These are phyloP conservation scores for Pleurozium schreberi DNA, from an alignment of 225 moss, liverwort and hornwort species.

Conservation along the genomic window DNA sequence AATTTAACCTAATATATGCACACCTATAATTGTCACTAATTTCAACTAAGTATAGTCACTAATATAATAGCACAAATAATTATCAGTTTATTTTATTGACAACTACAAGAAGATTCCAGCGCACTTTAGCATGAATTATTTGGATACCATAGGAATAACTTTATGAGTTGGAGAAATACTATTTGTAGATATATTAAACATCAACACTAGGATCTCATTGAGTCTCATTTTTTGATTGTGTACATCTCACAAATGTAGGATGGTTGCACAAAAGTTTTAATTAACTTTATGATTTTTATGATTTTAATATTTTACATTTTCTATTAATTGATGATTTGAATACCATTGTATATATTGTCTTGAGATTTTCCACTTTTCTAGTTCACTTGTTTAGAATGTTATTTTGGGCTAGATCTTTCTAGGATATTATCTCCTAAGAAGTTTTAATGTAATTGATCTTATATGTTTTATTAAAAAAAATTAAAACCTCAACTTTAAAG, in stretches of 20 bases:
- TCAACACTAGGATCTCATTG: neutral
- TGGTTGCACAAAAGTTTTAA: neutral
- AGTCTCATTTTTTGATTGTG: neutral
- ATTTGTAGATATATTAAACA: rapidly evolving
- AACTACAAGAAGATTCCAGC: neutral
- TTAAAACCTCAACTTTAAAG: neutral
- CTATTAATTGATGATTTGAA: neutral
- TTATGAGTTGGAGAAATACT: neutral
- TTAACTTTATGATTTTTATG: rapidly evolving
- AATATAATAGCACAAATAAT: neutral
- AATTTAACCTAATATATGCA: no score
- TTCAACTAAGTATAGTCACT: neutral
- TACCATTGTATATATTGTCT: neutral
- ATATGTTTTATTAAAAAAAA: neutral
- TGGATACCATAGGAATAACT: neutral
- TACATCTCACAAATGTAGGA: neutral
- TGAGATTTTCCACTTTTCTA: neutral
- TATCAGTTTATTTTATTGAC: neutral
- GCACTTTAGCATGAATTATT: neutral
- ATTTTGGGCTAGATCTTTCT: neutral
- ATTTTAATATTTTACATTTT: no score
- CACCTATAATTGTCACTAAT: neutral
- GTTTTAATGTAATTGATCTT: neutral
- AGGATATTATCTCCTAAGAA: neutral
- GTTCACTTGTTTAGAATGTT: neutral